phyloP scores from a whole-genome alignment of 176 grass and related monocot genomes.

The Musa itinerans region DNA sequence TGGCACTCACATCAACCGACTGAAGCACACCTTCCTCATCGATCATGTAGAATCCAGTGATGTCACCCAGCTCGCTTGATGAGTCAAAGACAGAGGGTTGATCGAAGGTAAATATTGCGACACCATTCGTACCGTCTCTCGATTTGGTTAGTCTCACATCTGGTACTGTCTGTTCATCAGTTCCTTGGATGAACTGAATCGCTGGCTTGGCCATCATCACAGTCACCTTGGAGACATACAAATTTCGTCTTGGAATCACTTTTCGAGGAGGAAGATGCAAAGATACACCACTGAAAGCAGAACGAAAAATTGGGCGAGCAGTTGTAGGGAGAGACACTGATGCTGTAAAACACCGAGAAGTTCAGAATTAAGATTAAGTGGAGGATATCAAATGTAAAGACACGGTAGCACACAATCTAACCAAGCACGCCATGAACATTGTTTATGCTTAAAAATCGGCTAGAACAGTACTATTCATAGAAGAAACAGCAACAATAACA shows the following conservation, averaged over 20 bases:
- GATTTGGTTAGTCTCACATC: slow-evolving; percentile 89
- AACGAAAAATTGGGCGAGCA: slow-evolving; percentile 27
- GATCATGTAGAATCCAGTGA: slow-evolving; percentile 83
- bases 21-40: slow-evolving; percentile 76
- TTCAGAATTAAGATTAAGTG: background rate
- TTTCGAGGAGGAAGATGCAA: slow-evolving; percentile 28
- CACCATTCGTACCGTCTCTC: slow-evolving; percentile 66
- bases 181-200: slow-evolving; percentile 96
- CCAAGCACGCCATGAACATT: background rate
- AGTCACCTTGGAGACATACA: slow-evolving; percentile 12
- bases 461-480: too few relatives aligned
- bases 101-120: slow-evolving; percentile 68
- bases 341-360: background rate
- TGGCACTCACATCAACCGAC: slow-evolving; percentile 79
- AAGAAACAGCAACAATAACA: too few relatives aligned
- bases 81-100: slow-evolving; percentile 89
- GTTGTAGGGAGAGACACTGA: slow-evolving; percentile 16
- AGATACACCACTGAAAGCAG: slow-evolving; percentile 41
- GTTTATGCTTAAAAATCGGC: too few relatives aligned
- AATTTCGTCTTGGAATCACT: background rate
- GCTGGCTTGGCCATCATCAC: slow-evolving; percentile 47
- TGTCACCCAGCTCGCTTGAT: slow-evolving; percentile 78
- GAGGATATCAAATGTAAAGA: background rate
- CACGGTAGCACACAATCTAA: background rate
- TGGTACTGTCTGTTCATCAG: slow-evolving; percentile 85